Base-by-base conservation (phyloP, 1,139 yeast species). In the Saccharomycopsis crataegensis region DNA sequence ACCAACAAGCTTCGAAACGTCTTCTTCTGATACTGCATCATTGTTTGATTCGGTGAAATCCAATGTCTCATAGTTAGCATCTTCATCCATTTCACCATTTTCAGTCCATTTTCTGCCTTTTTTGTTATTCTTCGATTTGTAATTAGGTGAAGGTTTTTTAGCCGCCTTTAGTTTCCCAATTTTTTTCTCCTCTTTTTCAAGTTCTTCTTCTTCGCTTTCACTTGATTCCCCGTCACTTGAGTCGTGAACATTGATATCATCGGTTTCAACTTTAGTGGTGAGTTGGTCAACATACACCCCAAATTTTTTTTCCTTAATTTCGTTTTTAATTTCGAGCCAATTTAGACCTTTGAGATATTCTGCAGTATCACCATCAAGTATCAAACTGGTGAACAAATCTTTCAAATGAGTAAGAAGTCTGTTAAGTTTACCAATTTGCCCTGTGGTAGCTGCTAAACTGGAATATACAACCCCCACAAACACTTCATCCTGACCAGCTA, bases 31-130 rank as follows among this genome's bases (percentile, higher is more conserved):
- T 8, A 49, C 59, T 42, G 50, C 60, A 17, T 56, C 36, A n/a
- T 22, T 46, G n/a, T 47, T 46, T 5, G 50, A 50, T 6, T 62
- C 47, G 0, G 85, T 79, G 59, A 78, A 80, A 59, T 81, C 86
- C 43, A 80, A 64, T 1, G 65, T 61, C 22, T 51, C 63, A 7
- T 63, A 64, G 6, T 65, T 65, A 49, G 65, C 69, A 42, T 69
- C 75, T 33, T 77, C 80, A 50, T 71, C 73, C 45, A 70, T 72
- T 52, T 69, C 62, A 9, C 86, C 85, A 61, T 78, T 80, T 32
- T 67, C 67, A 11, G 71, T 73, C 76, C 76, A 71, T 59, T 66
- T 71, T 61, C 75, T 68, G 6, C 64, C 59, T 52, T 67, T 64
- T 65, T 67, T 73, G 50, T 32, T 57, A 9, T 5, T 14, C 17